Evolutionary conservation across 1,284 basidiomycete genomes (phyloP).

Genomic region (Omphalotus olearius): DNA sequence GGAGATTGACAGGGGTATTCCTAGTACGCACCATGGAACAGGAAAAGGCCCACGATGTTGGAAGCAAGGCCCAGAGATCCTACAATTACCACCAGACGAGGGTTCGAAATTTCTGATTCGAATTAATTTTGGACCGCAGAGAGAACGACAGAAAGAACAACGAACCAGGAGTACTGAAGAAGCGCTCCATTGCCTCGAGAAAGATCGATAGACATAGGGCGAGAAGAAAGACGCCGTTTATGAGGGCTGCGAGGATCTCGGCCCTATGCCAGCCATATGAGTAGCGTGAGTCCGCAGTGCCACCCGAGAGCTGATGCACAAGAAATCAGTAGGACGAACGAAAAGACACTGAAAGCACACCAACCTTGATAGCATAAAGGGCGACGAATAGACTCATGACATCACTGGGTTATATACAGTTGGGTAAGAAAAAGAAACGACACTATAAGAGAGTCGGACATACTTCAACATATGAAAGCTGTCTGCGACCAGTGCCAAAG

Average conservation of each 20-base stretch:
- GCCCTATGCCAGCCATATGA: slow-evolving; percentile 98
- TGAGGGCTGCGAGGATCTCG: slow-evolving; percentile 93
- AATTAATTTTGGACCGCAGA: not conserved
- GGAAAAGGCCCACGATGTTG: slow-evolving; percentile 90
- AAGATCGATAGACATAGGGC: slow-evolving; percentile 96
- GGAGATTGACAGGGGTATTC: slow-evolving; percentile 5
- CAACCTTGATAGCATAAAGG: slow-evolving; percentile 92
- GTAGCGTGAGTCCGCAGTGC: slow-evolving; percentile 58
- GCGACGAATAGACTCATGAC: slow-evolving; percentile 94
- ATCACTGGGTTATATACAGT: slow-evolving; percentile 51
- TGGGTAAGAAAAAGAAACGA: slow-evolving; percentile 12
- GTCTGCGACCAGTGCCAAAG: slow-evolving; percentile 93
- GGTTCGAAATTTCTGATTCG: slow-evolving; percentile 78
- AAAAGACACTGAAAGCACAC: slow-evolving; percentile 10
- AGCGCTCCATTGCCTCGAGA: slow-evolving; percentile 89
- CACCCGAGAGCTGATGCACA: slow-evolving; percentile 25
- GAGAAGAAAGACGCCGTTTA: slow-evolving; percentile 92
- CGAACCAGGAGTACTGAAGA: slow-evolving; percentile 80
- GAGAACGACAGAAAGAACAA: slow-evolving; percentile 10
- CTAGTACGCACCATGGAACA: slow-evolving; percentile 81
- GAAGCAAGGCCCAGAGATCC: slow-evolving; percentile 87
- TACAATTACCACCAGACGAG: slow-evolving; percentile 86
- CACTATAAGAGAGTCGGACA: slow-evolving; percentile 20
- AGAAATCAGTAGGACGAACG: slow-evolving; percentile 43
- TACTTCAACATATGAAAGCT: slow-evolving; percentile 99